A percentile compares a stretch with the other conserved stretches of the same genome.
Evolutionary conservation across 2,329 filamentous ascomycete species (phyloP).

Genomic region (Metarhizium guizhouense): DNA sequence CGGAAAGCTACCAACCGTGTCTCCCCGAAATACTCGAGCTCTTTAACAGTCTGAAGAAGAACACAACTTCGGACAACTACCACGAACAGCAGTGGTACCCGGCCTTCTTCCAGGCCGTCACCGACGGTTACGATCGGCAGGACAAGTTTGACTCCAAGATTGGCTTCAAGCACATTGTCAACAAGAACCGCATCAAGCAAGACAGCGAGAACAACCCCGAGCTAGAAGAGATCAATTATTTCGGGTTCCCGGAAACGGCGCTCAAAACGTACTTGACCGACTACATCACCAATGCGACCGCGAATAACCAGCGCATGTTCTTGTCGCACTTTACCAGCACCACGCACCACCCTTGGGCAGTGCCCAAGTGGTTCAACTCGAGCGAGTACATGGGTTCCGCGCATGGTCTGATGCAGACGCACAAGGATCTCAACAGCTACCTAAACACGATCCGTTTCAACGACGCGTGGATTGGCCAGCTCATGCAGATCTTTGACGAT

Average conservation of each 20-base stretch:
- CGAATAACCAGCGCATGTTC: constrained; percentile 21
- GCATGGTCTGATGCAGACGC: constrained; percentile 5
- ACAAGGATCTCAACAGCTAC: constrained; percentile 19
- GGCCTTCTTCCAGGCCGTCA: constrained; percentile 21
- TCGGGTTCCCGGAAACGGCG: constrained; percentile 19
- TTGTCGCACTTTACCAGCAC: constrained; percentile 24
- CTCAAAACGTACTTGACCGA: constrained; percentile 21
- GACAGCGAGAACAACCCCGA: constrained; percentile 1
- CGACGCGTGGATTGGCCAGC: constrained; percentile 21
- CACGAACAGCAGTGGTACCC: constrained; percentile 20
- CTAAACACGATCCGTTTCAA: constrained; percentile 22
- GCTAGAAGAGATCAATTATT: constrained; percentile 21
- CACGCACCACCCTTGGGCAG: constrained; percentile 21
- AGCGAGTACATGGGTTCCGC: constrained; percentile 16
- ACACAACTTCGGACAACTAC: constrained; percentile 11
- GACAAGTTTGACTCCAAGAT: constrained; percentile 10
- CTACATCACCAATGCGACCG: constrained; percentile 16
- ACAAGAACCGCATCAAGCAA: constrained; percentile 9
- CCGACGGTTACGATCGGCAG: constrained; percentile 22
- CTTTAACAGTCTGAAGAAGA: constrained; percentile 16
- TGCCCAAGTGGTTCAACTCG: constrained; percentile 14
- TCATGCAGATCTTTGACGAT: constrained; percentile 22
- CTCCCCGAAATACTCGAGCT: constrained; percentile 26
- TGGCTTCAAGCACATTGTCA: constrained; percentile 14
- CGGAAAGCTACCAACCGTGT: constrained; percentile 36